These are phyloP conservation scores for Boletus pseudopeckii DNA, from an alignment of 768 basidiomycete genomes.

Conservation along the genomic window DNA sequence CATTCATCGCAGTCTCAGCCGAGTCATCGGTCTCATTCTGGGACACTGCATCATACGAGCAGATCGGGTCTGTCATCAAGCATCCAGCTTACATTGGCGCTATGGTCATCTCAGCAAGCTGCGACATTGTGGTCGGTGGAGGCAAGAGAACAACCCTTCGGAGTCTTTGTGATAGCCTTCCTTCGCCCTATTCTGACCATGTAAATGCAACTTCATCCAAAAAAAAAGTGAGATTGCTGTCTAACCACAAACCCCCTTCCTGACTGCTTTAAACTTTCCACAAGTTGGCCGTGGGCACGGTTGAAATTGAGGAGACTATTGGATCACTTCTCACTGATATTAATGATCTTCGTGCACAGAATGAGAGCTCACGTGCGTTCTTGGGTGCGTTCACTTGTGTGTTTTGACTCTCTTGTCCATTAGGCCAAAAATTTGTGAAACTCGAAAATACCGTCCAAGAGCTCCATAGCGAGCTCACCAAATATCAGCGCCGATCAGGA, in stretches of 20 bases:
- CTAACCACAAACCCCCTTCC: background rate
- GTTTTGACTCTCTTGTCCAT: background rate
- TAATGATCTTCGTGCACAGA: background rate
- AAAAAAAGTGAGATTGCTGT: too few relatives aligned
- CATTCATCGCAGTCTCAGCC: constrained; percentile 1
- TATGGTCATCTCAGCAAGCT: constrained; percentile 5
- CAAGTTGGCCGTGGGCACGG: too few relatives aligned
- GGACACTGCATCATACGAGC: constrained; percentile 6
- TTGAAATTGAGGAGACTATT: background rate
- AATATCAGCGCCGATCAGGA: too few relatives aligned
- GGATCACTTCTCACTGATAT: background rate
- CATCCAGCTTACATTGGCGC: background rate
- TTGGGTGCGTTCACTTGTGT: too few relatives aligned
- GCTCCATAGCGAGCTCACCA: too few relatives aligned
- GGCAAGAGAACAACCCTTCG: background rate
- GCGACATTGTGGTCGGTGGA: constrained; percentile 2
- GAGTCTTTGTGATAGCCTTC: constrained; percentile 3
- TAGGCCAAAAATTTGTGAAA: too few relatives aligned
- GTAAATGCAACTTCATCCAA: background rate
- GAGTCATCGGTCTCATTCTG: constrained; percentile 8
- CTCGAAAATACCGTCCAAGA: too few relatives aligned
- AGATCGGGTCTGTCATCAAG: constrained; percentile 9
- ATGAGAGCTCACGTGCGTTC: constrained; percentile 6
- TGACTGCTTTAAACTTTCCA: background rate
- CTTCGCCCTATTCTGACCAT: background rate